Base-by-base conservation (phyloP, 257 asterid species). In the Thymus mandschuricus region DNA sequence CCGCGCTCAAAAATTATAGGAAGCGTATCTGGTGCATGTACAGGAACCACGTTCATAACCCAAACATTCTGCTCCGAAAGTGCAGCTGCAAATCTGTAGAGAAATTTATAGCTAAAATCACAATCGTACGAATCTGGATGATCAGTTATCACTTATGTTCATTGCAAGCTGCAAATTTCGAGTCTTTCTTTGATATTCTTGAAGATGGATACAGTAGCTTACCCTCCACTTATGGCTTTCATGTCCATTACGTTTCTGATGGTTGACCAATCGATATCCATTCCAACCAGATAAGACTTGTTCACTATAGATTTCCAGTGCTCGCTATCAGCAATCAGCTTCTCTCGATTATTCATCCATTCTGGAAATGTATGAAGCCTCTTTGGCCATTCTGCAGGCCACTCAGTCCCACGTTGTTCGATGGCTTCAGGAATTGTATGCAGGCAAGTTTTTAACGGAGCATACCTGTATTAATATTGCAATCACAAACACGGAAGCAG, bases 151-250 rank as follows among this genome's bases (percentile, higher is more conserved):
- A 21, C 21, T 21, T 21, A 21, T 21, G 21, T 21, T 21, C 21
- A 21, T 21, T 21, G 21, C 21, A 21, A 21, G 21, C 21, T 21
- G 21, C 21, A 21, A 21, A 21, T 21, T 21, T 21, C 21, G 21
- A 21, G 21, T 21, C 21, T 21, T 21, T 21, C 21, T n/a, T 40
- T 40, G 27, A 4, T 40, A 11, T 45, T 3, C 30, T 29, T 8
- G 11, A 35, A 54, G 45, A 69, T 57, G 43, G 35, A 50, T 44
- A 38, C n/a, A 27, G 44, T 38, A 66, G 57, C 88, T 77, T 81
- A 94, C 98, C 99, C 99, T 86, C 99, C 99, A 72, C 78, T 81
- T 60, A 86, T 80, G 86, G 99, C 90, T 86, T 89, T 94, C 99
- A 91, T 91, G 89, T 94, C 99, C 96, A 94, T 88, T 68, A 83